Conservation (phyloP, 2,329 filamentous ascomycete species). For the Ophiostoma angusticollis region DNA sequence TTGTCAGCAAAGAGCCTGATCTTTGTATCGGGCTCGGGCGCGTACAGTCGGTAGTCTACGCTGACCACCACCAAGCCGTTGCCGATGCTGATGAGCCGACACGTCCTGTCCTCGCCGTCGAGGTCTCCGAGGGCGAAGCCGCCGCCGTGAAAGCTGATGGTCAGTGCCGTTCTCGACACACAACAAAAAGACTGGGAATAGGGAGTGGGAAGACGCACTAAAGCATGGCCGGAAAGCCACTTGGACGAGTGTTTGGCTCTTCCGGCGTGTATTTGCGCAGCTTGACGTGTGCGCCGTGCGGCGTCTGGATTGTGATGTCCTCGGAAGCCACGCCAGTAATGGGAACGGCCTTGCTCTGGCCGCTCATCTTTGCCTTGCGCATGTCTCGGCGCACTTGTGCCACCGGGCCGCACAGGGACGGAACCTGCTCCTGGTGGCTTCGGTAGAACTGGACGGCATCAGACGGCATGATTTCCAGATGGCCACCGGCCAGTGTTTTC, state of each 20-base stretch:
- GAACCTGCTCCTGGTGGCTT: not conserved
- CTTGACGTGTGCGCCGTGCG: not conserved
- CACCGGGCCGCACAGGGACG: not conserved
- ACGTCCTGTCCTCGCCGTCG: conserved; percentile 1
- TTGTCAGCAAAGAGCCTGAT: no score
- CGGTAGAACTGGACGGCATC: no score
- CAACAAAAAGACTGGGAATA: no score
- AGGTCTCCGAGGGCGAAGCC: conserved; percentile 1
- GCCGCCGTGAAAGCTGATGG: conserved; percentile 5
- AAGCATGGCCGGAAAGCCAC: not conserved
- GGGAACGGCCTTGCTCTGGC: not conserved
- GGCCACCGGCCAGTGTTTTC: no score
- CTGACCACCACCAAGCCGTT: not conserved
- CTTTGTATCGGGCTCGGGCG: no score
- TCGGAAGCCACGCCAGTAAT: not conserved
- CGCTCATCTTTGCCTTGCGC: conserved; percentile 1
- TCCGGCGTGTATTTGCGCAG: not conserved
- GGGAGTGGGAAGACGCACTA: no score
- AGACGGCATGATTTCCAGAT: no score
- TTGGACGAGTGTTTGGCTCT: no score
- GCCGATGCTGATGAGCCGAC: not conserved
- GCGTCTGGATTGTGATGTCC: not conserved
- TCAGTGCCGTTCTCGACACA: no score
- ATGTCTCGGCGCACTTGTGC: not conserved
- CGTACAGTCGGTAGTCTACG: conserved; percentile 3